Conservation (phyloP, 2,329 filamentous ascomycete species). For the Sporothrix inflata region DNA sequence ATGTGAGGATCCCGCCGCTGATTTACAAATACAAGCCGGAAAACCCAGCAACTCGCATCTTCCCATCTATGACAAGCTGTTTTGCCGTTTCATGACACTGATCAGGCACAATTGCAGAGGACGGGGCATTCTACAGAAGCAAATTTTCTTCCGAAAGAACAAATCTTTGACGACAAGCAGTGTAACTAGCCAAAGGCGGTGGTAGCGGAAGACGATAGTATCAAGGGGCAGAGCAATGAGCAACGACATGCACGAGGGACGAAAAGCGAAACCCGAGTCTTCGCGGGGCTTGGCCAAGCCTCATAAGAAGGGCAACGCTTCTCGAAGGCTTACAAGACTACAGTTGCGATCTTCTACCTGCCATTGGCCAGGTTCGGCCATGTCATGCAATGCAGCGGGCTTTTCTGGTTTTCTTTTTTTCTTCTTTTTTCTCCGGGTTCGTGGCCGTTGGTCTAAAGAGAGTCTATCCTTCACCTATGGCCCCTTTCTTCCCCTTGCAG, state of each 20-base stretch:
- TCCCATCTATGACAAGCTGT: background rate
- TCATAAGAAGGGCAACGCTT: background rate
- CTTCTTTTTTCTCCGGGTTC: background rate
- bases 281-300: background rate
- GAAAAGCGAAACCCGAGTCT: background rate
- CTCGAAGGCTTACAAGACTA: background rate
- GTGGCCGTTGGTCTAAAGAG: background rate
- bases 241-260: slow-evolving; percentile 1
- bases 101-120: background rate
- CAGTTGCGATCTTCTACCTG: background rate
- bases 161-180: background rate
- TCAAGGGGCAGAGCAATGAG: background rate
- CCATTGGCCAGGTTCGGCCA: background rate
- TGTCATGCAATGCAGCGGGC: background rate
- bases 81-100: background rate
- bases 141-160: background rate
- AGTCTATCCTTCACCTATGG: background rate
- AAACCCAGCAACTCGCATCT: background rate
- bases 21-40: slow-evolving; percentile 1
- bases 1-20: background rate
- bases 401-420: background rate
- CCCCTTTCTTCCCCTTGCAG: slow-evolving; percentile 12
- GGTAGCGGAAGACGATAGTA: background rate
- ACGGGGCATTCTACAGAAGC: background rate
- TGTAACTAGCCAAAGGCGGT: background rate